These are phyloP conservation scores for Kodamaea sp. DNA, from an alignment of 1,139 yeast genomes.

Conservation along the genomic window DNA sequence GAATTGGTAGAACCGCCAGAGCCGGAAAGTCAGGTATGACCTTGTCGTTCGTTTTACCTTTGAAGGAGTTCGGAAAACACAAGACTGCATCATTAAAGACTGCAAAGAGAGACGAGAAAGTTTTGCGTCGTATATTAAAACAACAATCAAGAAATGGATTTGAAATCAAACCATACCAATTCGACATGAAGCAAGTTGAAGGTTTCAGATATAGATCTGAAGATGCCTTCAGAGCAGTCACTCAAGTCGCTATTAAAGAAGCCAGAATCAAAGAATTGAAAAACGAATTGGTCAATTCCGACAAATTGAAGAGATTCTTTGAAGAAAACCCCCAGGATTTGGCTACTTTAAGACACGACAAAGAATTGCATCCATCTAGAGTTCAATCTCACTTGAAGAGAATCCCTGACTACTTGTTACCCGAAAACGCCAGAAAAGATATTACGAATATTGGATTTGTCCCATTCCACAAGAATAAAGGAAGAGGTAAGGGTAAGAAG, in stretches of 20 bases:
- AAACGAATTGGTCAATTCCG: conserved; percentile 83
- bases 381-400: conserved; percentile 84
- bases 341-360: conserved; percentile 85
- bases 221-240: conserved; percentile 95
- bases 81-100: conserved; percentile 71
- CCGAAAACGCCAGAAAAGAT: conserved; percentile 70
- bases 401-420: conserved; percentile 89
- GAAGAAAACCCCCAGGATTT: conserved; percentile 98
- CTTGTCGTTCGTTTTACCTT: conserved; percentile 85
- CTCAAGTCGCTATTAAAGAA: conserved; percentile 86
- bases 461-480: conserved; percentile 65
- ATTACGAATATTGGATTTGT: conserved; percentile 69
- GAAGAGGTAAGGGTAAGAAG: conserved; percentile 41
- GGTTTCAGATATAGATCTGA: conserved; percentile 96
- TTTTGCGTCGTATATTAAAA: conserved; percentile 71
- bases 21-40: conserved; percentile 97
- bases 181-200: conserved; percentile 90
- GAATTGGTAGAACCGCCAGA: conserved; percentile 97
- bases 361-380: conserved; percentile 80
- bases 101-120: conserved; percentile 84
- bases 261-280: conserved; percentile 91
- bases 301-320: conserved; percentile 88
- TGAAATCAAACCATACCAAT: conserved; percentile 79
- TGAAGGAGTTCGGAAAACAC: conserved; percentile 85
- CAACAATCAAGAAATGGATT: conserved; percentile 77